Percentiles rank a stretch among this genome's conserved stretches.
Conservation (phyloP, 2,329 filamentous ascomycete genomes). For the Monilinia vaccinii-corymbosi region DNA sequence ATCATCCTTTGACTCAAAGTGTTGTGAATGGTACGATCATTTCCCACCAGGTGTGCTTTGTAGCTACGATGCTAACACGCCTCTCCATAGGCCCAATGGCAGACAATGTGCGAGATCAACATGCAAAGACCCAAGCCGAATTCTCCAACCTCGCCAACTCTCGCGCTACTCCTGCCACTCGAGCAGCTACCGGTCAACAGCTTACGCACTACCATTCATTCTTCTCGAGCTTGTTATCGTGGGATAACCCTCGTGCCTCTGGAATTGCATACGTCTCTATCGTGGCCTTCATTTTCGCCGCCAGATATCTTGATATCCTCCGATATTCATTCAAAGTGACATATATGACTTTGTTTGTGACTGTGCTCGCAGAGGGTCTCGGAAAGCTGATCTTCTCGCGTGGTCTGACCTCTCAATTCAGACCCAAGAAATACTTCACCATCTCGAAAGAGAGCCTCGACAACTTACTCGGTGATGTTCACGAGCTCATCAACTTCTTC, state of each 20-base stretch:
- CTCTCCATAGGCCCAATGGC: slow-evolving; percentile 44
- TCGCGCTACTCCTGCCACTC: slow-evolving; percentile 44
- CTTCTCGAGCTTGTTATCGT: slow-evolving; percentile 60
- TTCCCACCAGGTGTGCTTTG: slow-evolving; percentile 3
- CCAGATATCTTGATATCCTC: slow-evolving; percentile 56
- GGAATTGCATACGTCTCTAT: slow-evolving; percentile 53
- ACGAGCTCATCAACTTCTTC: slow-evolving; percentile 64
- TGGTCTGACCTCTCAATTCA: slow-evolving; percentile 55
- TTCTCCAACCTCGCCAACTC: slow-evolving; percentile 49
- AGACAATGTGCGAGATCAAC: slow-evolving; percentile 48
- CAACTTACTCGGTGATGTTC: slow-evolving; percentile 50
- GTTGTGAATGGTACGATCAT: slow-evolving; percentile 25
- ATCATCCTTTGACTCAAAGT: slow-evolving; percentile 28
- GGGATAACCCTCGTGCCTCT: slow-evolving; percentile 59
- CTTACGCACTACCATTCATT: slow-evolving; percentile 64
- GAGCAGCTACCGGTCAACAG: slow-evolving; percentile 51
- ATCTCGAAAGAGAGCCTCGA: slow-evolving; percentile 55
- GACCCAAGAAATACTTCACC: slow-evolving; percentile 59
- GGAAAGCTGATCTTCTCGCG: slow-evolving; percentile 54
- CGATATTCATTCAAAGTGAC: slow-evolving; percentile 58
- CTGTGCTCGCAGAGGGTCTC: slow-evolving; percentile 49
- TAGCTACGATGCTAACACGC: slow-evolving; percentile 2
- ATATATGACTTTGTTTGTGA: slow-evolving; percentile 52
- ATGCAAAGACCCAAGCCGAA: slow-evolving; percentile 45
- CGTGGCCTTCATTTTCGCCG: slow-evolving; percentile 51